Evolutionary conservation across 129 eudicot genomes (phyloP).

Genomic region (Lactuca saligna): DNA sequence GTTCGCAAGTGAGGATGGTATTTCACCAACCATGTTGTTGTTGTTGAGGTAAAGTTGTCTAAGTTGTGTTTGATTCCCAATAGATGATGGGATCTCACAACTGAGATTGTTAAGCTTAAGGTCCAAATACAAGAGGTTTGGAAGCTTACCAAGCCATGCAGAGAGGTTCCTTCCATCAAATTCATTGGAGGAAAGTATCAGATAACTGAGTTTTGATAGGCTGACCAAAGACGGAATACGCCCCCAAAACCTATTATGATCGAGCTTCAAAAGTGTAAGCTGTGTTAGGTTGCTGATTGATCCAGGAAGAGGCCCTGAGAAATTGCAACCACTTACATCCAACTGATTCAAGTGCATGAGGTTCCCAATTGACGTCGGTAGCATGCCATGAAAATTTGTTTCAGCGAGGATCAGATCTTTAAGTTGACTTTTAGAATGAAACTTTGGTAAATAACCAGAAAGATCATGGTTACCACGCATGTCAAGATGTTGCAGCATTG

Average conservation of each 20-base stretch:
- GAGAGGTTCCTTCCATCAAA: conserved; percentile 15
- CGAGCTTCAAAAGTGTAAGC: conserved; percentile 13
- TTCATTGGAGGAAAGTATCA: conserved; percentile 1
- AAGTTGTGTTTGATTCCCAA: conserved; percentile 26
- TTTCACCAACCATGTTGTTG: conserved; percentile 18
- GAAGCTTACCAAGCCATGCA: conserved; percentile 21
- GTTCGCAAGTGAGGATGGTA: conserved; percentile 20
- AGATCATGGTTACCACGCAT: conserved; percentile 7
- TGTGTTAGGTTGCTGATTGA: conserved; percentile 32
- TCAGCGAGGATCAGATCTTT: not conserved
- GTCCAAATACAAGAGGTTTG: conserved; percentile 12
- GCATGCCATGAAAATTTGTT: conserved; percentile 33
- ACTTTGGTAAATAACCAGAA: conserved; percentile 25
- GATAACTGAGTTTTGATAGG: conserved; percentile 20
- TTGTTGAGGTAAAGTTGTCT: not conserved
- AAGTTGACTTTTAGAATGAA: conserved; percentile 24
- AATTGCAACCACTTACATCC: not conserved
- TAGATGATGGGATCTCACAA: conserved; percentile 23
- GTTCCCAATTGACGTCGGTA: conserved; percentile 39
- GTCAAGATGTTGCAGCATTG: conserved; percentile 15
- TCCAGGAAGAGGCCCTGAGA: conserved; percentile 31
- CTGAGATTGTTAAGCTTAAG: not conserved
- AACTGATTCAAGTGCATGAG: conserved; percentile 16
- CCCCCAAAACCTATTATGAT: not conserved
- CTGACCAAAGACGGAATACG: conserved; percentile 13